Evolutionary conservation across 1,284 basidiomycete species (phyloP).

Genomic region (Ustilago curta): DNA sequence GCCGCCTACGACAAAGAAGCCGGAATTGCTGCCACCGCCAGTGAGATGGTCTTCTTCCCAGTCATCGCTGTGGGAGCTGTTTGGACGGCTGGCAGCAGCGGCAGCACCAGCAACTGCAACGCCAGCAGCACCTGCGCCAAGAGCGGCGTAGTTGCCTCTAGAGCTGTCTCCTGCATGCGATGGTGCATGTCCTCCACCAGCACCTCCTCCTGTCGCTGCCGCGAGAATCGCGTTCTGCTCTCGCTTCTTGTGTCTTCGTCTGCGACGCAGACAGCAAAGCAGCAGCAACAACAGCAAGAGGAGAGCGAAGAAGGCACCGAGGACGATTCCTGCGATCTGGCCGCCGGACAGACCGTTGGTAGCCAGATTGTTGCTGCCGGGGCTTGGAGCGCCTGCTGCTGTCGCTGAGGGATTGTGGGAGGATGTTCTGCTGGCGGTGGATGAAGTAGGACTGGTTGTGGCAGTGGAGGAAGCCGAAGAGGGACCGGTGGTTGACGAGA

Average conservation of each 20-base stretch:
- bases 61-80: constrained; percentile 48
- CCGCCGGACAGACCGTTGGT: constrained; percentile 43
- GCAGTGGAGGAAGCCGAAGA: background rate
- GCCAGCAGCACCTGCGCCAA: constrained; percentile 20
- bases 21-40: constrained; percentile 41
- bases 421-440: background rate
- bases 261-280: constrained; percentile 43
- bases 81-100: constrained; percentile 23
- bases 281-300: constrained; percentile 48
- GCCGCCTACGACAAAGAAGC: constrained; percentile 60
- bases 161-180: constrained; percentile 19
- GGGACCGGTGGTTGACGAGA: background rate
- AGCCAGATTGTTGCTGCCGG: background rate
- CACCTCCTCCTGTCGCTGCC: constrained; percentile 26
- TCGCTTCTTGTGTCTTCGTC: constrained; percentile 22
- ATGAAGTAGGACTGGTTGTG: background rate
- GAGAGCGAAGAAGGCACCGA: constrained; percentile 46
- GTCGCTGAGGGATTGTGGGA: constrained; percentile 24
- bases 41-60: constrained; percentile 56
- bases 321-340: constrained; percentile 59
- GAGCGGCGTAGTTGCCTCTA: constrained; percentile 47
- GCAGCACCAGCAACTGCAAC: constrained; percentile 23
- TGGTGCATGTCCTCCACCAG: constrained; percentile 5
- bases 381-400: constrained; percentile 17
- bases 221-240: constrained; percentile 16